Base-by-base conservation (phyloP, 228 moss, liverwort and hornwort genomes). In the Sphagnum fallax region DNA sequence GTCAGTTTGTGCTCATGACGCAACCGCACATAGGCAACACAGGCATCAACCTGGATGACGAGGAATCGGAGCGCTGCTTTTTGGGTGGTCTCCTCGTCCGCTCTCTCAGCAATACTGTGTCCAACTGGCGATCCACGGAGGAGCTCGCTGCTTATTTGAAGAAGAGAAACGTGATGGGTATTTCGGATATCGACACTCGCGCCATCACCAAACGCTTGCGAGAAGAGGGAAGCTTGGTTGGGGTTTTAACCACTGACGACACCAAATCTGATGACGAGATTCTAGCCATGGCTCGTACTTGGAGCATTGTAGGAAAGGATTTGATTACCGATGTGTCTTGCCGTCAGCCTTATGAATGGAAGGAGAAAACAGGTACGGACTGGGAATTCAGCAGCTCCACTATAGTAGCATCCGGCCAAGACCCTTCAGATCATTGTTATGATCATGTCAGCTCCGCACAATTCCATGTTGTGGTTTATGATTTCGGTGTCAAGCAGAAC, bases 11-110 rank as follows among this genome's bases (percentile, higher is more conserved):
- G 77, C 83, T 98, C 58, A 98, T 98, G 98, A 98, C 98, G 47
- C 89, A 90, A 73, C 94, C 94, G 52, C 98, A 98, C 74, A 98
- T 98, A 66, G 98, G 98, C 67, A 94, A 98, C 75, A 98, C 98
- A 63, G 94, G 98, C 61, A 75, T 98, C 50, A 98, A 98, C 49
- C 48, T 81, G 52, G 98, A 65, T 79, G 98, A 98, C 66, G 98
- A 98, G 77, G 98, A 98, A 78, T 92, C 98, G 48, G 75, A 77
- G 11, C 79, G 86, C 70, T 90, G 92, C 77, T 93, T 89, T 63
- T 75, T 89, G 80, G 90, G 90, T 16, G 98, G 83, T 51, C 87
- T 98, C 68, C 77, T 98, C 64, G 80, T 98, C 67, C 84, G 94
- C 77, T 85, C 81, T 75, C 80, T 90, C 51, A 94, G 94, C 74